Base-by-base conservation (phyloP, 2,329 filamentous ascomycete genomes). In the Neopestalotiopsis sp. region DNA sequence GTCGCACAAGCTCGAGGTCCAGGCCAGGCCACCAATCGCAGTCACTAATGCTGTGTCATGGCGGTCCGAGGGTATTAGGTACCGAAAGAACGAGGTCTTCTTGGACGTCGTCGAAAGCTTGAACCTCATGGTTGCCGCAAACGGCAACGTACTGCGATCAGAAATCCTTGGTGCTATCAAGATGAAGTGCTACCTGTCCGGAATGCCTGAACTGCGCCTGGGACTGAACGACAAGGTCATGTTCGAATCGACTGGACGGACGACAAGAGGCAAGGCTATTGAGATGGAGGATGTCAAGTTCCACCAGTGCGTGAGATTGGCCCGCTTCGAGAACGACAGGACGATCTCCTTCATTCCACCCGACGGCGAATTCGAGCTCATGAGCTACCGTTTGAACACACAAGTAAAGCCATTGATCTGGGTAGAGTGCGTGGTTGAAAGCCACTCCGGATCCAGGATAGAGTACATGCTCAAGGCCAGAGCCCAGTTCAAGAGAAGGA, bases 271-370 rank as follows among this genome's bases (percentile, higher is more conserved):
- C 70, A 99, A 99, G 83, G 94, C 96, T 10, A 96, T 99, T 72
- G 96, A 99, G 84, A 99, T 99, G 96, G 96, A 99, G 78, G 96
- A 99, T 75, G 96, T 99, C 82, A 99, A 99, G 78, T 99, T 99
- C 82, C 96, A 99, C 83, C 96, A 99, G 81, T 99, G 96, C 78
- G 96, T 99, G 72, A 91, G 96, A 71, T 87, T 99, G 72, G 97
- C 94, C 62, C 90, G 96, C 73, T 99, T 99, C 83, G 96, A 99
- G 82, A 99, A 98, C 82, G 96, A 99, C 84, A 88, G 96, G 70
- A 99, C 96, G 49, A 99, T 99, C 83, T 97, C 94, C 79, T 99
- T 99, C 81, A 98, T 99, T 75, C 96, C 96, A 1, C 96, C 96
- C 12, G 96, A 99, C 78, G 96, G 96, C 79, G 96, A 99, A 81